These are phyloP conservation scores for Fusarium ramigenum DNA, from an alignment of 2,329 filamentous ascomycete genomes.

Conservation along the genomic window DNA sequence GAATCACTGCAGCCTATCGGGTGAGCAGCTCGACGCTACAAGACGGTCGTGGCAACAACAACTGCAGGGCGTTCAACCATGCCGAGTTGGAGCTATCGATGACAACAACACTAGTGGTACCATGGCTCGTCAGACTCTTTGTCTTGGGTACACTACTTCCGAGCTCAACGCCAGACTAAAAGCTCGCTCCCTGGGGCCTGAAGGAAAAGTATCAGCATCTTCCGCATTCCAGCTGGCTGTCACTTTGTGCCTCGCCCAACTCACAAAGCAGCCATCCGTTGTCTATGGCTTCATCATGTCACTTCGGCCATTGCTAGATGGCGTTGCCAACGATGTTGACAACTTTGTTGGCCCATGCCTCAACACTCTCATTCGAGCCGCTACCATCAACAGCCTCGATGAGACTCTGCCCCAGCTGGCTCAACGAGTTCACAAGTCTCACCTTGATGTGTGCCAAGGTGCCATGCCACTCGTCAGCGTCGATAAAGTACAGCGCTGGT, in stretches of 20 bases:
- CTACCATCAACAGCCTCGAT: neutral
- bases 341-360: constrained; percentile 15
- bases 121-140: constrained; percentile 10
- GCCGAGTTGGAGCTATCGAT: neutral
- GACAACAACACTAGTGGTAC: neutral
- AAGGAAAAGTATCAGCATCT: neutral
- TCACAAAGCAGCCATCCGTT: neutral
- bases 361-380: constrained; percentile 2
- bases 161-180: constrained; percentile 11
- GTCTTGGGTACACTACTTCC: neutral
- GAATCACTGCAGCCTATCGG: neutral
- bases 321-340: neutral
- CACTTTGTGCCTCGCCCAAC: neutral
- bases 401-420: neutral
- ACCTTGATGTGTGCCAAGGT: neutral
- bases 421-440: neutral
- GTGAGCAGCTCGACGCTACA: neutral
- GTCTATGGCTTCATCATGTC: constrained; percentile 24
- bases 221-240: constrained; percentile 15
- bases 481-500: constrained; percentile 14
- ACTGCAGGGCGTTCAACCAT: neutral
- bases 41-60: neutral
- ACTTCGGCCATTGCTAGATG: neutral
- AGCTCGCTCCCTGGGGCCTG: neutral
- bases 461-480: constrained; percentile 13